Base-by-base conservation (phyloP, 352 stramenopile genomes). In the Albugo laibachii region DNA sequence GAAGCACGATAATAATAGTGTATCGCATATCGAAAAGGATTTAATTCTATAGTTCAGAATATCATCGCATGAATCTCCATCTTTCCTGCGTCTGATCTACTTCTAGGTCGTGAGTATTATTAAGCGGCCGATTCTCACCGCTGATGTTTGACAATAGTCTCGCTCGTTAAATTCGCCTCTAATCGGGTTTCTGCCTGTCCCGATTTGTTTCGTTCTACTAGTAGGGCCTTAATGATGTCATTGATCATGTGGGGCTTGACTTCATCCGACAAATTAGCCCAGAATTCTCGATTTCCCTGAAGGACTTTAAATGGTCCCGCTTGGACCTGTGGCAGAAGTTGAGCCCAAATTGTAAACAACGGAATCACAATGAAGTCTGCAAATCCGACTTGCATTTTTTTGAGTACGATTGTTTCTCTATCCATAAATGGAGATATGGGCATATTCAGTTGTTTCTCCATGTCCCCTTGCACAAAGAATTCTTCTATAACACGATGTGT, bases 381-480 rank as follows among this genome's bases (percentile, higher is more conserved):
- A 56, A 97, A 97, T 14, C 83, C 83, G 3, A 96, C 67, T 58
- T 97, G 91, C 65, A 85, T 88, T 53, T 95, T 93, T 54, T 86
- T 83, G 38, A 95, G 64, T 36, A 92, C 80, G 50, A 92, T 87
- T 12, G 77, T 92, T 6, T 94, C 69, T 18, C 85, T 69, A 58
- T 97, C 85, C 80, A 94, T 95, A 55, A 97, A 94, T 1, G 89
- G 88, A 24, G 78, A 95, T 0, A 95, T 69, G 1, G 83, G 62
- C 2, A 97, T 57, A 6, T 65, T 61, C 2, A 95, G 57, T 45
- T 83, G 62, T 52, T 95, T 96, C 58, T 97, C 93, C 58, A 94
- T 80, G 48, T 98, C 92, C 34, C 93, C 93, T 56, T 98, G 92
- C 15, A 80, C 49, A 53, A 96, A 97, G 54, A 97, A 97, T 67